Evolutionary conservation across 2,329 filamentous ascomycete genomes (phyloP).

Genomic region (Coniochaeta ligniaria): DNA sequence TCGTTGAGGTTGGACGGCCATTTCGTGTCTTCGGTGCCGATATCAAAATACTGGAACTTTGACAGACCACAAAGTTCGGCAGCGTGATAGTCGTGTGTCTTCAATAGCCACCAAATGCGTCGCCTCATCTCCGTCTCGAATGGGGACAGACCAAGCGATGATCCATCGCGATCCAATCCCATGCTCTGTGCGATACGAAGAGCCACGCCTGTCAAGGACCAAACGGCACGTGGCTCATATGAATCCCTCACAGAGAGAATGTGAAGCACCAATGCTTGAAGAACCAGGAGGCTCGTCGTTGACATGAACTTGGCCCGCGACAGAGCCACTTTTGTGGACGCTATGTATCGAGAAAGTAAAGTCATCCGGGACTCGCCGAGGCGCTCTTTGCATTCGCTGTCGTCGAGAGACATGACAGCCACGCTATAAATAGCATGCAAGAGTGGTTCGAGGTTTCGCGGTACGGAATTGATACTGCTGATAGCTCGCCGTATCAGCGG

Average conservation of each 20-base stretch:
- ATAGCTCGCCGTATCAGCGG: constrained; percentile 24
- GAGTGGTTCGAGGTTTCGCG: constrained; percentile 30
- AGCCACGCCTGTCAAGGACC: constrained; percentile 2
- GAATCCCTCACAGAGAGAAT: background rate
- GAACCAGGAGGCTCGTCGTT: constrained; percentile 21
- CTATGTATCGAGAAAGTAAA: constrained; percentile 12
- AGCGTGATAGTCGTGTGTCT: constrained; percentile 20
- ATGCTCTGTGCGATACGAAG: constrained; percentile 26
- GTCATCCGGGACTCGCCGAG: constrained; percentile 9
- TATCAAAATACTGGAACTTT: constrained; percentile 10
- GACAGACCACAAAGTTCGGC: constrained; percentile 17
- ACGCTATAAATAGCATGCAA: constrained; percentile 40
- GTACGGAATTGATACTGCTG: constrained; percentile 29
- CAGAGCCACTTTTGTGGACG: constrained; percentile 11
- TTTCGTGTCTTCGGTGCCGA: constrained; percentile 9
- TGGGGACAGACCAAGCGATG: constrained; percentile 23
- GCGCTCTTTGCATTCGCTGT: constrained; percentile 25
- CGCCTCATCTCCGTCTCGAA: constrained; percentile 34
- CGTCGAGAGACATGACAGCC: constrained; percentile 30
- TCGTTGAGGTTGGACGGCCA: constrained; percentile 21
- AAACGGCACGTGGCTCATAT: constrained; percentile 2
- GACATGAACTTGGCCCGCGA: constrained; percentile 21
- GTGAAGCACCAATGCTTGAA: constrained; percentile 25
- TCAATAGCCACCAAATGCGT: constrained; percentile 33
- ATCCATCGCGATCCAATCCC: constrained; percentile 31